Conservation (phyloP, 306 rosid species). For the Cucumis hystrix region DNA sequence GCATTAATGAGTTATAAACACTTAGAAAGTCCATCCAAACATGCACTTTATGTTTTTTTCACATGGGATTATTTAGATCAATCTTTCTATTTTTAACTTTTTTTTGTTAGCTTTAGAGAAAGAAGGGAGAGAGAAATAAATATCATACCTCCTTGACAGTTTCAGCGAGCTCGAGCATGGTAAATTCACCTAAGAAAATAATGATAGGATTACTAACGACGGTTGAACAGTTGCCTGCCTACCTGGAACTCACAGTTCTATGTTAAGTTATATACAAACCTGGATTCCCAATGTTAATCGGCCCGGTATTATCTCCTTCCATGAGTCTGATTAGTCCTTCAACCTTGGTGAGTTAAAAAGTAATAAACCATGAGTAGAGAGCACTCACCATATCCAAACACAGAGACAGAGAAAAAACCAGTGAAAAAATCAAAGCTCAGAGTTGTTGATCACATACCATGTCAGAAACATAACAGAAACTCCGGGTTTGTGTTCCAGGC, state of each 20-base stretch:
- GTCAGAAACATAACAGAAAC: slow-evolving; percentile 45
- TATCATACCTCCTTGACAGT: slow-evolving; percentile 76
- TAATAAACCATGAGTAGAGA: neutral
- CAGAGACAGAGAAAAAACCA: neutral
- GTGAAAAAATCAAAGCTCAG: neutral
- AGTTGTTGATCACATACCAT: slow-evolving; percentile 18
- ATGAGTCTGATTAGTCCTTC: slow-evolving; percentile 41
- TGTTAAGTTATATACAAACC: slow-evolving; percentile 6
- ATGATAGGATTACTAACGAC: neutral
- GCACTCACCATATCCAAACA: neutral
- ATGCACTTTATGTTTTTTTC: no score
- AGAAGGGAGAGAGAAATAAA: neutral
- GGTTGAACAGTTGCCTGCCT: neutral
- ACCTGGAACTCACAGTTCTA: neutral
- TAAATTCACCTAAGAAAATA: slow-evolving; percentile 69
- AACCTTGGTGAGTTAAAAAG: slow-evolving; percentile 14
- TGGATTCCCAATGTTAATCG: slow-evolving; percentile 46
- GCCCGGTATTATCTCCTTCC: slow-evolving; percentile 39
- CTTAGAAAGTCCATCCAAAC: no score
- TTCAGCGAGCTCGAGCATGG: slow-evolving; percentile 91
- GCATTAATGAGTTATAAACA: no score
- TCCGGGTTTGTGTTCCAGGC: slow-evolving; percentile 40
- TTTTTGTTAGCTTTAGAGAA: neutral
- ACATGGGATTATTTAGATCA: neutral
- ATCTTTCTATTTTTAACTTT: neutral